Base-by-base conservation (phyloP, 345 rosid species). In the Punica granatum region DNA sequence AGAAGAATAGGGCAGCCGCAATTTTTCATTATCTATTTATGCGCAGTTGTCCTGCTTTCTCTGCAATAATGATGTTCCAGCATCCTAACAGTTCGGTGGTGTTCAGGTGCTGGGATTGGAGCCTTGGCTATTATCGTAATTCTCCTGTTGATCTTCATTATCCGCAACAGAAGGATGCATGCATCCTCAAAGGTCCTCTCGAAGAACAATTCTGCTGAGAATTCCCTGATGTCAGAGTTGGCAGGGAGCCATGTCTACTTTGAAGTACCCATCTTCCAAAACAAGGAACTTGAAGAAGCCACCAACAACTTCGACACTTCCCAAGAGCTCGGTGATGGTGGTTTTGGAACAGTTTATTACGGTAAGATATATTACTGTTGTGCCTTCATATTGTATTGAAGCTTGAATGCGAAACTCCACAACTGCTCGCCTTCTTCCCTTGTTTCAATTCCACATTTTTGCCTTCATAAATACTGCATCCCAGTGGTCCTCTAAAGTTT, bases 301-400 rank as follows among this genome's bases (percentile, higher is more conserved):
- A 87, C 96, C 30, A 63, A 78, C 64, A 68, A 82, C 69, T 89
- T 85, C 41, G 76, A 76, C n/a, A 53, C 65, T 67, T 78, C 75
- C 0, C 78, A 78, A 60, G 76, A 81, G 68, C 80, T 89, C 15
- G 96, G 92, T 66, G 87, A 82, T 74, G 92, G 96, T 46, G 96
- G 96, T 30, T 87, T 76, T 69, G 96, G 96, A 64, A 81, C 83
- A 16, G 96, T 89, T 0, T 86, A 85, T 71, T 65, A 79, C 58
- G 96, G 92, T 89, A 75, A 81, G 78, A 74, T 7, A 21, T 60
- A 25, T 30, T 25, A 65, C 1, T 13, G 46, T 23, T n/a, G 54
- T 25, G 0, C 32, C 61, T 13, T 25, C 61, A n/a, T 36, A 25
- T 65, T 18, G 23, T 46, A 15, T 11, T 53, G 61, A 31, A 33